phyloP scores from a whole-genome alignment of 441 rosid species.

The Kokia cookei region DNA sequence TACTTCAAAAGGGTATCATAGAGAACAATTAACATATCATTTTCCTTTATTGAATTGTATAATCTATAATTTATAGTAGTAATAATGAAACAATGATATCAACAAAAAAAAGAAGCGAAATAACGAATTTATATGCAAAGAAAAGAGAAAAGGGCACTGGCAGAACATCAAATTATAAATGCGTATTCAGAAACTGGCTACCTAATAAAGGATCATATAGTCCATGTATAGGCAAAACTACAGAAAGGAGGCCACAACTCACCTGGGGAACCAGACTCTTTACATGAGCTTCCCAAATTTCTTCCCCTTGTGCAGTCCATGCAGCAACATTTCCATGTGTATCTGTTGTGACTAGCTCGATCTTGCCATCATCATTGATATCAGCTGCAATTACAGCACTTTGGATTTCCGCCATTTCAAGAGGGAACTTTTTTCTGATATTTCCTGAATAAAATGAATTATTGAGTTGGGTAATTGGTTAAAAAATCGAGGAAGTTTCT shows the following conservation, averaged over 20 bases:
- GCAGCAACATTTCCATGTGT: conserved; percentile 98
- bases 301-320: conserved; percentile 92
- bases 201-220: background rate
- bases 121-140: background rate
- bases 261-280: conserved; percentile 98
- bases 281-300: conserved; percentile 85
- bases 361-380: conserved; percentile 98
- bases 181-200: background rate
- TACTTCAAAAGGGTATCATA: background rate
- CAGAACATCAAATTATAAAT: background rate
- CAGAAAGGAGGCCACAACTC: conserved; percentile 9
- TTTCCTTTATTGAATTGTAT: background rate
- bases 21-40: background rate
- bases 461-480: conserved; percentile 9
- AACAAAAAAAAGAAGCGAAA: background rate
- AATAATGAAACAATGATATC: background rate
- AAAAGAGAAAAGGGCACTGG: background rate
- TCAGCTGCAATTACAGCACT: conserved; percentile 97
- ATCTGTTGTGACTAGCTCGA: conserved; percentile 95
- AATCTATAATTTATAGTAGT: no score
- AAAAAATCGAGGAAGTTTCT: conserved; percentile 10
- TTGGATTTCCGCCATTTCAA: conserved; percentile 99
- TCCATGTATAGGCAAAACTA: background rate
- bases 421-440: conserved; percentile 82
- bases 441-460: conserved; percentile 45